Conservation (phyloP, 176 grass and related monocot species). For the Raddia distichophylla region DNA sequence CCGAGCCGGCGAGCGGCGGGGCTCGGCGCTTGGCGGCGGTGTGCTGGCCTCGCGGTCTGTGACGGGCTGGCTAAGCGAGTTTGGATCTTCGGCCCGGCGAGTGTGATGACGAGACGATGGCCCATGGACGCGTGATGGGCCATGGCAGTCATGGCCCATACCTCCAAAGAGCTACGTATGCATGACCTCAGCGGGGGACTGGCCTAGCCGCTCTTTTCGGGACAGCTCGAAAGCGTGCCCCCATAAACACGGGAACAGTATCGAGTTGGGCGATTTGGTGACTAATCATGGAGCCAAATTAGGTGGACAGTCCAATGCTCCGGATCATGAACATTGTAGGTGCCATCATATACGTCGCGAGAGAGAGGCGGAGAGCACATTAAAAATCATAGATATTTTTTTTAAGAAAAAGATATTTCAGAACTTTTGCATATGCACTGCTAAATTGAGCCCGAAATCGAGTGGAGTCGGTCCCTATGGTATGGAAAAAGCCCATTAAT, state of each 20-base stretch:
- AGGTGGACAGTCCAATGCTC: slow-evolving; percentile 1
- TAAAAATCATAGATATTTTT: too few relatives aligned
- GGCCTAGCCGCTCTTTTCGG: too few relatives aligned
- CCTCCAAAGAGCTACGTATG: background rate
- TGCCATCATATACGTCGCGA: too few relatives aligned
- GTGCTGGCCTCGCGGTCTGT: background rate
- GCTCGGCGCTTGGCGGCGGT: background rate
- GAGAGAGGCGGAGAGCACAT: too few relatives aligned
- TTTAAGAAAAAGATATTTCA: too few relatives aligned
- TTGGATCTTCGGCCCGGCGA: background rate
- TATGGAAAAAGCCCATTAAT: too few relatives aligned
- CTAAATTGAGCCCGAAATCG: too few relatives aligned
- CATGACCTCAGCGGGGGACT: background rate
- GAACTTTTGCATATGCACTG: too few relatives aligned
- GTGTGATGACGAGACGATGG: background rate
- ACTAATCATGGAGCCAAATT: background rate
- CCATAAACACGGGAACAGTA: background rate
- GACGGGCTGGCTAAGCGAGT: background rate
- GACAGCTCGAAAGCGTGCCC: background rate
- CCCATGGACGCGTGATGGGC: background rate
- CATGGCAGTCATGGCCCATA: background rate
- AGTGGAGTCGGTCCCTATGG: too few relatives aligned
- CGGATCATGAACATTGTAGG: too few relatives aligned
- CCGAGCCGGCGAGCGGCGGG: too few relatives aligned
- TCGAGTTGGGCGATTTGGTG: background rate